Percentiles rank a stretch among this genome's conserved stretches.
These are phyloP conservation scores for Parathielavia appendiculata DNA, from an alignment of 495 filamentous ascomycete genomes.

Conservation along the genomic window DNA sequence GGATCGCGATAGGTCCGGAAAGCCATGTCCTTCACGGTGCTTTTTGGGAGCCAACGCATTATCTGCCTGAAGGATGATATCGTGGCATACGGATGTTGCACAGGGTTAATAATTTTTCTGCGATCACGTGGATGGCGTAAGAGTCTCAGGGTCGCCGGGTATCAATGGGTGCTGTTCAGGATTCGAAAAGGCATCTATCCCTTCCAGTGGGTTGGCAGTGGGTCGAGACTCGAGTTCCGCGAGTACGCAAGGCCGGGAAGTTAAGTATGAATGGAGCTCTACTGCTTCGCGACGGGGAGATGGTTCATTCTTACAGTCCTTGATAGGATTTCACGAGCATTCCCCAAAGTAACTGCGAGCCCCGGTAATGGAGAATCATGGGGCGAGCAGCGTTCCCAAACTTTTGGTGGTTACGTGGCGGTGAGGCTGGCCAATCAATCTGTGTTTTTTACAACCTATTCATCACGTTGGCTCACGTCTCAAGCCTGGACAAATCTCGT, in stretches of 20 bases:
- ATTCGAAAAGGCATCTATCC: too few relatives aligned
- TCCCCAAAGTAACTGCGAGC: neutral
- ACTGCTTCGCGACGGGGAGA: neutral
- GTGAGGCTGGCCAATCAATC: neutral
- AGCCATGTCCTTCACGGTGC: neutral
- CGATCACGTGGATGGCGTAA: constrained; percentile 13
- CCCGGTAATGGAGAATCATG: neutral
- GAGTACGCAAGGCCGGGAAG: neutral
- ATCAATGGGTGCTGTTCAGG: neutral
- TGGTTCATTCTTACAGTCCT: neutral
- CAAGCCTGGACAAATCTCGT: neutral
- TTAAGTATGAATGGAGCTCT: neutral
- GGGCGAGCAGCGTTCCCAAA: too few relatives aligned
- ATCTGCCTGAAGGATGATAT: neutral
- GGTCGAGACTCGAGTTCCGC: neutral
- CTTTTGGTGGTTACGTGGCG: constrained; percentile 4
- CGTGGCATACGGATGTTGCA: constrained; percentile 6
- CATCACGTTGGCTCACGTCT: constrained; percentile 10
- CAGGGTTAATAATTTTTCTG: neutral
- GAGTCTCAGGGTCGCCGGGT: neutral
- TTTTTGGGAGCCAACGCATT: constrained; percentile 10
- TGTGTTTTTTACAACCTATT: neutral
- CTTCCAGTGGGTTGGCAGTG: neutral
- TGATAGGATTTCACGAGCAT: too few relatives aligned
- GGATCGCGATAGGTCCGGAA: neutral